Percentiles rank a stretch among this genome's conserved stretches.
Evolutionary conservation across 805 yeast species (phyloP).

Genomic region (Candida caryicola): DNA sequence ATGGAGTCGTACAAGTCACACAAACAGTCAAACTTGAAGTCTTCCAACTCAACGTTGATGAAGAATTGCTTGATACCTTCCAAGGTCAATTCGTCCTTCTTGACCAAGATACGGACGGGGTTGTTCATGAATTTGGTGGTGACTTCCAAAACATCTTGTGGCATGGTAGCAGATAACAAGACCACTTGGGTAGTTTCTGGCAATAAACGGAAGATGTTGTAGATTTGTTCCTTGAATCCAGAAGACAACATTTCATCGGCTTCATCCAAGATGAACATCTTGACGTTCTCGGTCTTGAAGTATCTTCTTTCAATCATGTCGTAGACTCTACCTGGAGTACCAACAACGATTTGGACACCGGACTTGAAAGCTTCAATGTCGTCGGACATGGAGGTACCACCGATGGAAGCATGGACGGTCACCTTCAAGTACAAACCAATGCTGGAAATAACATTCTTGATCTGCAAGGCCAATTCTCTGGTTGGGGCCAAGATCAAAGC

Average conservation of each 20-base stretch:
- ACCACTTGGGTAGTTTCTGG: slow-evolving; percentile 93
- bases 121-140: slow-evolving; percentile 92
- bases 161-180: slow-evolving; percentile 92
- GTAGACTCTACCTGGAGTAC: slow-evolving; percentile 94
- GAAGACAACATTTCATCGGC: slow-evolving; percentile 94
- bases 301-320: slow-evolving; percentile 87
- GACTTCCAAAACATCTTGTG: slow-evolving; percentile 85
- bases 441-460: slow-evolving; percentile 80
- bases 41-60: slow-evolving; percentile 89
- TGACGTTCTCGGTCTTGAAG: slow-evolving; percentile 69
- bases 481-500: slow-evolving; percentile 93
- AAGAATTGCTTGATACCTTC: slow-evolving; percentile 95
- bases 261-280: slow-evolving; percentile 93
- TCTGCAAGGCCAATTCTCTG: slow-evolving; percentile 92
- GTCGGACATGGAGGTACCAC: slow-evolving; percentile 82
- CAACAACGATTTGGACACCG: slow-evolving; percentile 91
- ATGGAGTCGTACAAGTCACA: slow-evolving; percentile 94
- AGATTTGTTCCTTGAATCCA: slow-evolving; percentile 94
- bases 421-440: slow-evolving; percentile 87
- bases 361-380: slow-evolving; percentile 72
- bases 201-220: slow-evolving; percentile 84
- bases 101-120: slow-evolving; percentile 91
- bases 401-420: slow-evolving; percentile 87
- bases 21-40: slow-evolving; percentile 90
- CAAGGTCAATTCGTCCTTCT: slow-evolving; percentile 90